Evolutionary conservation across 495 filamentous ascomycete species (phyloP), one percentile per base, ranked within the genome.

Genomic region (Cryomyces minteri): DNA sequence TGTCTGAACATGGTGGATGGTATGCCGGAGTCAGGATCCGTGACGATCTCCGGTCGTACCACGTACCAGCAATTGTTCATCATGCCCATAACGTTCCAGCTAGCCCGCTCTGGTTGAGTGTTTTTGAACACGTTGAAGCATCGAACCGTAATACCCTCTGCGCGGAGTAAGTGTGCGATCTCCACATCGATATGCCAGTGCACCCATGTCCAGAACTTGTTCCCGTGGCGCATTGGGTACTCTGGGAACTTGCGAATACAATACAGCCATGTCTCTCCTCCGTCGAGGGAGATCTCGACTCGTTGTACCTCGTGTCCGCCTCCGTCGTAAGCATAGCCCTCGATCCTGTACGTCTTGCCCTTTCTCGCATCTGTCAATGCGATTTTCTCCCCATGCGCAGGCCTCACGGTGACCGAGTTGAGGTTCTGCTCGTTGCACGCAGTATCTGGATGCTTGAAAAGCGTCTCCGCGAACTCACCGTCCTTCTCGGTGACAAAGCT

Each of bases 301-400:
- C 49, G 40, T 32, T 54, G 49, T n/a, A 54, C 51, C 39, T 54
- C 51, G 32, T 54, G 49, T 11, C 51, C 51, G n/a, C 71, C 70
- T 34, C 74, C 74, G 5, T 70, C 71, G 51, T 76, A 77, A 5
- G 74, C 74, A 48, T 73, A 76, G 1, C 73, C 74, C 49, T 69
- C 59, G 4, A 77, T 45, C 6, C 55, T 54, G 42, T 61, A 61
- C 4, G 39, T 50, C 38, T 54, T 43, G 9, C 45, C 51, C 18
- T 38, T 48, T 29, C 43, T 51, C 31, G 54, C 50, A 43, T 57
- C 49, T 0, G 30, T 39, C 5, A 60, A 45, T 11, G 44, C 9
- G 5, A 62, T 41, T 31, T 31, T 58, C 46, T 63, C 61, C 8
- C 52, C 54, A 25, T 59, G 57, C 12, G 45, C 52, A 4, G 59